phyloP scores from a whole-genome alignment of 208 protist species.

The Crithidia acanthocephali region DNA sequence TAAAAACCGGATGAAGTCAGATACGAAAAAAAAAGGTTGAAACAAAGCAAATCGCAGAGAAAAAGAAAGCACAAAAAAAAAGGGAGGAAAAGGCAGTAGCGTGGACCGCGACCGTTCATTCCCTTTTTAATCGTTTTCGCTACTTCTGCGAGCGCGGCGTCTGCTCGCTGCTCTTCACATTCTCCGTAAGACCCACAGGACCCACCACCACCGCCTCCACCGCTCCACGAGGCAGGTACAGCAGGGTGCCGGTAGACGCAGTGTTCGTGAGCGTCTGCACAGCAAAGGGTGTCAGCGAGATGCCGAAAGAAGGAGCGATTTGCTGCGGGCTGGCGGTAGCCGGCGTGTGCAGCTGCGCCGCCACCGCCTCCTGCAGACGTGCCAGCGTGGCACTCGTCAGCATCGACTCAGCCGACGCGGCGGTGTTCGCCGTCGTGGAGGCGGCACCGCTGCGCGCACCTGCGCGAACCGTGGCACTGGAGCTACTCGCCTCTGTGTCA shows the following conservation, averaged over 20 bases:
- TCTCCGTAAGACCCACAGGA: slow-evolving; percentile 14
- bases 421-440: neutral
- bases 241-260: slow-evolving; percentile 25
- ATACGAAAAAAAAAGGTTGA: no score
- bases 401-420: neutral
- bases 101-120: neutral
- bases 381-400: slow-evolving; percentile 9
- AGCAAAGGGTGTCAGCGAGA: slow-evolving; percentile 27
- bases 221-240: slow-evolving; percentile 29
- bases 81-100: neutral
- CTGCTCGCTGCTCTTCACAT: neutral
- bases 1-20: no score
- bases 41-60: no score
- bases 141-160: neutral
- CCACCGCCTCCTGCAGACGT: slow-evolving; percentile 4
- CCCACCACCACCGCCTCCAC: slow-evolving; percentile 27
- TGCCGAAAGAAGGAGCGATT: slow-evolving; percentile 24
- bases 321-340: slow-evolving; percentile 5
- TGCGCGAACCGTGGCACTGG: slow-evolving; percentile 9
- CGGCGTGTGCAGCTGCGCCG: slow-evolving; percentile 7
- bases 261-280: slow-evolving; percentile 24
- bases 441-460: neutral
- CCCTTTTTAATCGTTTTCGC: no score
- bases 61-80: neutral
- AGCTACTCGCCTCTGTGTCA: slow-evolving; percentile 24